A percentile compares a stretch with the other conserved stretches of the same genome.
Conservation (phyloP, 1,139 yeast genomes). For the Wickerhamiella pararugosa region DNA sequence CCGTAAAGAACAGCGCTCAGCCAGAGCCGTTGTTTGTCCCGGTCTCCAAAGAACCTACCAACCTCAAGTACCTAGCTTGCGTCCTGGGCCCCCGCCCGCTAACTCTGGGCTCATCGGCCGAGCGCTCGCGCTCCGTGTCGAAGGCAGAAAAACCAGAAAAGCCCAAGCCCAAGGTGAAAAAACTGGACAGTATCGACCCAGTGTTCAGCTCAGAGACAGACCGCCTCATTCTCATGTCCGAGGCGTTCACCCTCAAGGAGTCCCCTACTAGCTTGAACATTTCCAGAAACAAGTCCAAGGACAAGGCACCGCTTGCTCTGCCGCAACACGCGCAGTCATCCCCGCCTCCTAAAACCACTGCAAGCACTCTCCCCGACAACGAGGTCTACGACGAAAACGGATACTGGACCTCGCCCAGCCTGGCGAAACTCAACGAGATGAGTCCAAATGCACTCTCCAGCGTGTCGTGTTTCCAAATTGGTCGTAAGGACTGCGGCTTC, state of each 20-base stretch:
- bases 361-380: conserved; percentile 20
- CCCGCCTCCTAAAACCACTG: background rate
- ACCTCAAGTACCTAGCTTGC: conserved; percentile 5
- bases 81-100: conserved; percentile 4
- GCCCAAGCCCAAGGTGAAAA: conserved; percentile 6
- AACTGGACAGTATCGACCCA: conserved; percentile 6
- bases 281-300: background rate
- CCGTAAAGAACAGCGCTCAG: background rate
- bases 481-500: conserved; percentile 65
- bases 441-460: conserved; percentile 48
- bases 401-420: conserved; percentile 76
- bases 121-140: conserved; percentile 9
- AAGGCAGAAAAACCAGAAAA: background rate
- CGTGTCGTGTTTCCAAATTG: conserved; percentile 57
- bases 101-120: conserved; percentile 1
- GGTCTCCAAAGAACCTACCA: conserved; percentile 33
- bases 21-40: conserved; percentile 44
- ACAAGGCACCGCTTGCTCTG: background rate
- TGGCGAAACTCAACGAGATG: conserved; percentile 44
- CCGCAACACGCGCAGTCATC: background rate
- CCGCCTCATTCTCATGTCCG: conserved; percentile 54
- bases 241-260: conserved; percentile 44
- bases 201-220: conserved; percentile 36
- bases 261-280: background rate
- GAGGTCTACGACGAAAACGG: conserved; percentile 45